These are phyloP conservation scores for Kwoniella heveanensis DNA, from an alignment of 768 basidiomycete genomes.

Conservation along the genomic window DNA sequence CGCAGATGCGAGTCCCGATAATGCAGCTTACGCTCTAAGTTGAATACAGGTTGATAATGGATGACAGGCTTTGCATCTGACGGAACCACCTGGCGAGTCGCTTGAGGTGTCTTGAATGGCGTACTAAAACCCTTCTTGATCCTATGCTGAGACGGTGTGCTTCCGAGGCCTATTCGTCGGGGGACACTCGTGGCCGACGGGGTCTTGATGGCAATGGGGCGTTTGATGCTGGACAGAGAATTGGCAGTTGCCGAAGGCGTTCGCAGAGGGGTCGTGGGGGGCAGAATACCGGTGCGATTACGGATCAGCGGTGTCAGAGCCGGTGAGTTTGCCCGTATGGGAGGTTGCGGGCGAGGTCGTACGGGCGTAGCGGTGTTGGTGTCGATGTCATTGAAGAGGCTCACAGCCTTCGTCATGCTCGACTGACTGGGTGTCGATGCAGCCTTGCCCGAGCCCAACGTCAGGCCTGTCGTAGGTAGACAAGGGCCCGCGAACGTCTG, in stretches of 20 bases:
- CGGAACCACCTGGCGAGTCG: neutral
- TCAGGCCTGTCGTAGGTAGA: conserved; percentile 12
- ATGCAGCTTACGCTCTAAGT: conserved; percentile 41
- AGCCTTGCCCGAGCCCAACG: conserved; percentile 22
- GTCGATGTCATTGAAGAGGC: conserved; percentile 20
- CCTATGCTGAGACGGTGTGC: conserved; percentile 24
- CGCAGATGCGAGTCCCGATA: no score
- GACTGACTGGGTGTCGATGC: conserved; percentile 14
- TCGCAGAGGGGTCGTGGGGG: conserved; percentile 15
- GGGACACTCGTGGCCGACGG: conserved; percentile 23
- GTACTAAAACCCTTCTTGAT: conserved; percentile 37
- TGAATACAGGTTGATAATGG: conserved; percentile 30
- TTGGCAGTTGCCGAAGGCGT: conserved; percentile 16
- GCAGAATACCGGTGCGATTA: neutral
- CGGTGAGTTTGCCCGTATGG: neutral
- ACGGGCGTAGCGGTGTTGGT: conserved; percentile 10
- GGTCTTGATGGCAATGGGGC: conserved; percentile 33
- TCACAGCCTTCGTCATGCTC: conserved; percentile 10
- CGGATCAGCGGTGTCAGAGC: neutral
- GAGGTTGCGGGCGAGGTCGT: neutral
- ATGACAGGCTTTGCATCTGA: neutral
- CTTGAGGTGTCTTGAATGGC: conserved; percentile 42
- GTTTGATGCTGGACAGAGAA: conserved; percentile 15
- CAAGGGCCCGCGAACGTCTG: neutral
- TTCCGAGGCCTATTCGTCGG: conserved; percentile 47